These are phyloP conservation scores for Exophiala mesophila DNA, from an alignment of 2,329 filamentous ascomycete species.

Conservation along the genomic window DNA sequence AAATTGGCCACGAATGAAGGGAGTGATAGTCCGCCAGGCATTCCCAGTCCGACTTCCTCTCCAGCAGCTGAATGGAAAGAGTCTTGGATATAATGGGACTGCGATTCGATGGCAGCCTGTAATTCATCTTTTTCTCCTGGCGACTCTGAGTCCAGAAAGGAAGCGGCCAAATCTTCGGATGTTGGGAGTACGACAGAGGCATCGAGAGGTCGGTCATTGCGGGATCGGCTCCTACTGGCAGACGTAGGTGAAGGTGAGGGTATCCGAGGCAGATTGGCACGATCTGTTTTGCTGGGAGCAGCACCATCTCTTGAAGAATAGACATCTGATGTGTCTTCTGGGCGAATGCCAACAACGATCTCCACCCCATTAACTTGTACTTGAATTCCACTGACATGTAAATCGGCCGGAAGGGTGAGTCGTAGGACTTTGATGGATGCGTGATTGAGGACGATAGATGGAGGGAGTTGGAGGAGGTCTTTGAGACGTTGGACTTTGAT, in stretches of 20 bases:
- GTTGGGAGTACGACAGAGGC: constrained; percentile 42
- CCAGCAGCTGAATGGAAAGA: constrained; percentile 45
- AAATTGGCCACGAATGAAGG: constrained; percentile 58
- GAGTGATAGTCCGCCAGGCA: constrained; percentile 50
- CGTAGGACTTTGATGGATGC: constrained; percentile 72
- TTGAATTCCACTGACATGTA: constrained; percentile 76
- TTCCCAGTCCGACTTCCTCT: constrained; percentile 48
- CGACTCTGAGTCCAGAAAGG: constrained; percentile 56
- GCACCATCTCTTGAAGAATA: constrained; percentile 45
- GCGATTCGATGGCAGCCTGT: constrained; percentile 51
- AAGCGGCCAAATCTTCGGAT: constrained; percentile 55
- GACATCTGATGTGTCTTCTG: constrained; percentile 9
- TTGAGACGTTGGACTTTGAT: constrained; percentile 24
- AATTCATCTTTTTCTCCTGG: constrained; percentile 53
- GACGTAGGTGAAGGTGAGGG: constrained; percentile 26
- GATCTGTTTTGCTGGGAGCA: constrained; percentile 28
- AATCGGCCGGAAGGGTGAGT: constrained; percentile 79
- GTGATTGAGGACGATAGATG: constrained; percentile 16
- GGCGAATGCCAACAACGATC: constrained; percentile 38
- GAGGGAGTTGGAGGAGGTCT: constrained; percentile 27
- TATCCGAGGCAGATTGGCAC: constrained; percentile 24
- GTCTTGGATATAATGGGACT: constrained; percentile 48
- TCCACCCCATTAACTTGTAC: constrained; percentile 79
- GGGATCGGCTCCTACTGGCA: constrained; percentile 10
- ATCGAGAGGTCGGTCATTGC: constrained; percentile 8